These are phyloP conservation scores for Vanrija sp. DNA, from an alignment of 1,284 basidiomycete genomes.

Conservation along the genomic window DNA sequence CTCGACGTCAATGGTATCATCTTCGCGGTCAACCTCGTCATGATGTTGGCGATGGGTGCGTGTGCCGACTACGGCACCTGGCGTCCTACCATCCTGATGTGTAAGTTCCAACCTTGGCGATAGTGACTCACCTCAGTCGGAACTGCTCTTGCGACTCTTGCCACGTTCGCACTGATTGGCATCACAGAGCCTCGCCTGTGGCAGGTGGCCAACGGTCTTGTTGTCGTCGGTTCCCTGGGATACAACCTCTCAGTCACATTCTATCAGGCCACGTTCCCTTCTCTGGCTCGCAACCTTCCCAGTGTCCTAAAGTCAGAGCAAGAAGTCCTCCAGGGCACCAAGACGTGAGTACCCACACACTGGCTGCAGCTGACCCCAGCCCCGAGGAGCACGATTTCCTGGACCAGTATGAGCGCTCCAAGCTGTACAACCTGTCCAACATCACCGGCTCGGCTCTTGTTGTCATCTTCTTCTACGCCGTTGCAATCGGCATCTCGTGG, in stretches of 20 bases:
- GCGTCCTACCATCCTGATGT: constrained; percentile 17
- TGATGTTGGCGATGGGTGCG: constrained; percentile 12
- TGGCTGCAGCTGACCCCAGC: neutral
- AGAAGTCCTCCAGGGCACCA: constrained; percentile 9
- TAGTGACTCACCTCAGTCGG: neutral
- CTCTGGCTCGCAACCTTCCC: constrained; percentile 16
- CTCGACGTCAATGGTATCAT: constrained; percentile 21
- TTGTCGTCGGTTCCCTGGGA: constrained; percentile 8
- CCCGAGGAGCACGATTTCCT: constrained; percentile 16
- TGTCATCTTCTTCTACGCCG: constrained; percentile 8
- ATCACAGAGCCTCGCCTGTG: constrained; percentile 11
- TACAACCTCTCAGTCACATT: constrained; percentile 13
- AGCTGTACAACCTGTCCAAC: constrained; percentile 15
- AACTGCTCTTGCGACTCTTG: neutral
- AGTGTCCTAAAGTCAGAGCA: constrained; percentile 15
- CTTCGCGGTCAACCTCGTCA: constrained; percentile 15
- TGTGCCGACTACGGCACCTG: constrained; percentile 23
- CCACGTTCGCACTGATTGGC: constrained; percentile 12
- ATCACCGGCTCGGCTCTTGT: constrained; percentile 9
- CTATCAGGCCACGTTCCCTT: constrained; percentile 18
- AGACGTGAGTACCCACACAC: constrained; percentile 6
- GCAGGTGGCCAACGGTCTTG: constrained; percentile 15
- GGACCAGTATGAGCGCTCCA: constrained; percentile 17
- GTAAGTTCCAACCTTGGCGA: neutral
- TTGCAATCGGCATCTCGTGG: constrained; percentile 8